Conservation (phyloP, 768 basidiomycete species). For the Tylopilus cervinicoccineus region DNA sequence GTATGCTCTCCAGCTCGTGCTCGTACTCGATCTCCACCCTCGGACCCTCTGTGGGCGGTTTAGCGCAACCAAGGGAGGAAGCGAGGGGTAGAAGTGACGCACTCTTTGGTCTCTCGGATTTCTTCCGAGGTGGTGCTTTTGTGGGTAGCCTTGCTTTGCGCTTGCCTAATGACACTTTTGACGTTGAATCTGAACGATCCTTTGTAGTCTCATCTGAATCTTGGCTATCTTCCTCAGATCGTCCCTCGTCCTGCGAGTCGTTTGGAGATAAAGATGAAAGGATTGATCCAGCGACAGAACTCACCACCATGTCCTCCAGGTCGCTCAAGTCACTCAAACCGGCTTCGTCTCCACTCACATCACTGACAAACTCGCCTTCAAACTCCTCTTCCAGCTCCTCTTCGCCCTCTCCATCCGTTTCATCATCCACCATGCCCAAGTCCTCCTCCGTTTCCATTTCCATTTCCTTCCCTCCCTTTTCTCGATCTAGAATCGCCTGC, state of each 20-base stretch:
- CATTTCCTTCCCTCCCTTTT: conserved; percentile 47
- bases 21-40: conserved; percentile 97
- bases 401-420: conserved; percentile 50
- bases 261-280: conserved; percentile 18
- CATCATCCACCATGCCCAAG: conserved; percentile 48
- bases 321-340: conserved; percentile 43
- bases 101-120: conserved; percentile 64
- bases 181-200: conserved; percentile 34
- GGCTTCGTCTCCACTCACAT: conserved; percentile 49
- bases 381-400: conserved; percentile 50
- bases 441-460: conserved; percentile 41
- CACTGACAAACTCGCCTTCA: conserved; percentile 55
- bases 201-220: conserved; percentile 39
- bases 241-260: conserved; percentile 29
- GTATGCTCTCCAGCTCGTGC: conserved; percentile 75
- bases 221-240: conserved; percentile 40
- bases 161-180: conserved; percentile 56
- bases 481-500: conserved; percentile 85
- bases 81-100: conserved; percentile 25
- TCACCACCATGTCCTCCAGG: conserved; percentile 64
- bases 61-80: conserved; percentile 5
- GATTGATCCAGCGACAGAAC: conserved; percentile 21
- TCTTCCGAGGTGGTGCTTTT: conserved; percentile 44
- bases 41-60: conserved; percentile 52
- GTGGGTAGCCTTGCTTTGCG: conserved; percentile 52